These are phyloP conservation scores for Pythium rhizo-oryzae DNA, from an alignment of 352 stramenopile genomes.

Conservation along the genomic window DNA sequence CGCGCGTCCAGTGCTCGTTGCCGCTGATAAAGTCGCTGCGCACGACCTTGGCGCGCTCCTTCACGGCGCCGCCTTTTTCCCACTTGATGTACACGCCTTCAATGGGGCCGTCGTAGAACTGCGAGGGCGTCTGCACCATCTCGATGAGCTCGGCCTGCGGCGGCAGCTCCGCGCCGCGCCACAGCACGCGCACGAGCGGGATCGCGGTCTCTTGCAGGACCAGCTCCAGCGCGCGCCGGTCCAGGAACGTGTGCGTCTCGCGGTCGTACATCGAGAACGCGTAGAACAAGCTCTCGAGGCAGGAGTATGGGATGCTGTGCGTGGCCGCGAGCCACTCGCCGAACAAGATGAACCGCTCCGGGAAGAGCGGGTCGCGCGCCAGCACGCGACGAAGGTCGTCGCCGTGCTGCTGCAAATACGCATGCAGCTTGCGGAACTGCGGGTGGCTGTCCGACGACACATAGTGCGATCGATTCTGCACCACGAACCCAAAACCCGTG, in stretches of 20 bases:
- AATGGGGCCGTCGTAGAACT: conserved; percentile 48
- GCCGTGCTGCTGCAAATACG: conserved; percentile 52
- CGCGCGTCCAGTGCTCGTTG: conserved; percentile 64
- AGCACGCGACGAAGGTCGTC: conserved; percentile 50
- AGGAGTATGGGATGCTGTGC: conserved; percentile 81
- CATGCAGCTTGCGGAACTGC: conserved; percentile 70
- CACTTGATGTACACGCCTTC: conserved; percentile 68
- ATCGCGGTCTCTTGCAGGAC: conserved; percentile 33
- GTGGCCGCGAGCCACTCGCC: conserved; percentile 82
- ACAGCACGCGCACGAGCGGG: conserved; percentile 48
- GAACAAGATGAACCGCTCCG: conserved; percentile 75
- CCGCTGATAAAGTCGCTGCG: conserved; percentile 65
- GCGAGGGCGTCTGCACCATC: conserved; percentile 43
- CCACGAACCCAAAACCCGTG: conserved; percentile 46
- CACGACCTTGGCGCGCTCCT: conserved; percentile 63
- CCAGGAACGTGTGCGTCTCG: conserved; percentile 26
- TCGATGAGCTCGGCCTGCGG: conserved; percentile 33
- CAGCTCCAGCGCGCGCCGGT: conserved; percentile 23
- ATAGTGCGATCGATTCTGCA: conserved; percentile 82
- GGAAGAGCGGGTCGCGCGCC: conserved; percentile 50
- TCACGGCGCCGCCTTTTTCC: conserved; percentile 43
- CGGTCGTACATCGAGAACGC: conserved; percentile 84
- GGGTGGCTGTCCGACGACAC: conserved; percentile 55
- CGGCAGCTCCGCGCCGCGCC: conserved; percentile 37
- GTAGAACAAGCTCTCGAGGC: conserved; percentile 68